Conservation (phyloP, 2,329 filamentous ascomycete species). For the Fusarium sp. region DNA sequence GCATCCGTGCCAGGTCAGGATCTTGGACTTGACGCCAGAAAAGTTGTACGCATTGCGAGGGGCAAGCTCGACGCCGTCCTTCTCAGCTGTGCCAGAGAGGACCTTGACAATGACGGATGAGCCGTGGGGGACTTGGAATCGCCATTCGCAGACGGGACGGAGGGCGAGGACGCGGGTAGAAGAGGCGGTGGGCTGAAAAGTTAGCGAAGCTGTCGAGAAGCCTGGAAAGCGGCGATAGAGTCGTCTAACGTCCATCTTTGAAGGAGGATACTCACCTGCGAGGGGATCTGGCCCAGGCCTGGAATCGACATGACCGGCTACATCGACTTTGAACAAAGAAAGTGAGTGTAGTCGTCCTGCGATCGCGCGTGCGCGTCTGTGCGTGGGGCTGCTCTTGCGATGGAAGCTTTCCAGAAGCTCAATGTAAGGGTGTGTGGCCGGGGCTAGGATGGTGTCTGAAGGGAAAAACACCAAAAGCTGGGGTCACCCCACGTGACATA, state of each 20-base stretch:
- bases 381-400: constrained; percentile 36
- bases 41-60: constrained; percentile 84
- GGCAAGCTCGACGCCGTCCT: constrained; percentile 95
- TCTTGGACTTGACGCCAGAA: constrained; percentile 83
- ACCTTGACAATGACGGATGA: constrained; percentile 67
- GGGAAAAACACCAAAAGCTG: constrained; percentile 9
- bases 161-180: constrained; percentile 64
- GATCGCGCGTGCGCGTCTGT: constrained; percentile 20
- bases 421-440: constrained; percentile 16
- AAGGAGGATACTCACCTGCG: constrained; percentile 58
- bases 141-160: constrained; percentile 78
- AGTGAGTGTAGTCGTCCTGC: constrained; percentile 14
- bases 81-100: constrained; percentile 84
- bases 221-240: neutral
- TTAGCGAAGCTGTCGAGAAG: neutral
- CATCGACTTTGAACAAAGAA: constrained; percentile 44
- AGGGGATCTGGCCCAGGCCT: constrained; percentile 75
- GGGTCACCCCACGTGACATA: constrained; percentile 11
- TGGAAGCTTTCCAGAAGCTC: constrained; percentile 46
- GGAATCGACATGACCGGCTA: constrained; percentile 75
- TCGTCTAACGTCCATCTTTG: constrained; percentile 3
- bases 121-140: constrained; percentile 75
- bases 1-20: constrained; percentile 94
- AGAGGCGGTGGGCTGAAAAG: constrained; percentile 50
- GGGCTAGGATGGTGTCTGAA: neutral